Conservation (phyloP, 2,329 filamentous ascomycete genomes). For the Rhytidhysteron rufulum region DNA sequence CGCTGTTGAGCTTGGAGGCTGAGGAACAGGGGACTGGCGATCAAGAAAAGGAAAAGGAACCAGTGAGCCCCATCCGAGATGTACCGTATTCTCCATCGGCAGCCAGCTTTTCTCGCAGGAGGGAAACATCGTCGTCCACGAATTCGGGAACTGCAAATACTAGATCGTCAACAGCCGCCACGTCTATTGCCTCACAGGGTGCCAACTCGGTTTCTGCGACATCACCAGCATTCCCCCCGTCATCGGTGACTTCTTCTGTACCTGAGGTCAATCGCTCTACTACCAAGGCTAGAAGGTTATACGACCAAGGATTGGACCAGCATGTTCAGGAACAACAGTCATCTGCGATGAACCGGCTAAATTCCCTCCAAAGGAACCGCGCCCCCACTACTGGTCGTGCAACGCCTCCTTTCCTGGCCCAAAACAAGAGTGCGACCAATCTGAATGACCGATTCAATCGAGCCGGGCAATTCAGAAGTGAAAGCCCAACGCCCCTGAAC, state of each 20-base stretch:
- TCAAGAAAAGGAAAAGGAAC: slow-evolving; percentile 42
- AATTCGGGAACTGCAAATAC: slow-evolving; percentile 64
- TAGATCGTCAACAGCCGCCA: slow-evolving; percentile 81
- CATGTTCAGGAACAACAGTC: slow-evolving; percentile 77
- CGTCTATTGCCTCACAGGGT: slow-evolving; percentile 75
- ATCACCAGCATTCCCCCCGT: slow-evolving; percentile 22
- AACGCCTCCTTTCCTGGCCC: slow-evolving; percentile 45
- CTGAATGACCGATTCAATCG: slow-evolving; percentile 44
- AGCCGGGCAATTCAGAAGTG: slow-evolving; percentile 39
- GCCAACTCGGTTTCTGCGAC: slow-evolving; percentile 32
- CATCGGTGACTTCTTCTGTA: slow-evolving; percentile 23
- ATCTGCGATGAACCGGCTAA: slow-evolving; percentile 72
- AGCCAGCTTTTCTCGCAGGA: slow-evolving; percentile 66
- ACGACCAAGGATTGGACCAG: slow-evolving; percentile 77
- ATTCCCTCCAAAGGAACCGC: slow-evolving; percentile 66
- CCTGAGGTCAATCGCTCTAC: slow-evolving; percentile 58
- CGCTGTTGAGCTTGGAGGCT: neutral
- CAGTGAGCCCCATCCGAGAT: slow-evolving; percentile 44
- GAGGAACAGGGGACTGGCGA: slow-evolving; percentile 35
- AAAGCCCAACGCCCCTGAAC: slow-evolving; percentile 45
- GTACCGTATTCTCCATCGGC: slow-evolving; percentile 51
- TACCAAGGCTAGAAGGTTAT: slow-evolving; percentile 70
- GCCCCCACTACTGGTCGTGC: slow-evolving; percentile 44
- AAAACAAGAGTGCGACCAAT: slow-evolving; percentile 44
- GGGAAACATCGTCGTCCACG: slow-evolving; percentile 82